Base-by-base conservation (phyloP, 805 yeast species). In the Zygotorulaspora sp. region DNA sequence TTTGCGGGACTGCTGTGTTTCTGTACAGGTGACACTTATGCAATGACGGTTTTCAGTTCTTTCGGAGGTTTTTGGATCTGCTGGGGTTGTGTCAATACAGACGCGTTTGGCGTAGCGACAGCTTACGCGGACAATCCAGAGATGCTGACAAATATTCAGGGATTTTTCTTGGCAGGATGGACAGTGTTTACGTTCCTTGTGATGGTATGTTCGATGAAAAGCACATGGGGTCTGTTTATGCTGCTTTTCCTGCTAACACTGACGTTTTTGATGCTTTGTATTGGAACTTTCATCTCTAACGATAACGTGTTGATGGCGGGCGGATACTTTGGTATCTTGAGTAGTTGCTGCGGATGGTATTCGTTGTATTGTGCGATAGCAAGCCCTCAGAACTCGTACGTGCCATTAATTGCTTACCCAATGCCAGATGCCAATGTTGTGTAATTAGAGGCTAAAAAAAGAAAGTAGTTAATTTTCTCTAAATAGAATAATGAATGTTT, bases 11-110 rank as follows among this genome's bases (percentile, higher is more conserved):
- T 82, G 70, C 76, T 83, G 74, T 86, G 83, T 61, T 71, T 81
- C 62, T 77, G 80, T n/a, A 68, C 76, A 27, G 88, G 83, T 50
- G 81, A 80, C 62, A 80, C 87, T 15, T 82, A 80, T 64, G 86
- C 86, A 62, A 84, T 80, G 49, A 71, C 82, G 19, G 64, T 65
- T 15, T 55, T 67, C 41, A 62, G 66, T 23, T 57, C 70, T 4
- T 67, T 64, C 48, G 90, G 85, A 41, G 89, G 86, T 3, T 82
- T 82, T 58, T 82, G 90, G 90, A 74, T 79, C 67, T 67, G 80
- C 18, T 82, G 77, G 68, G 88, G 80, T 43, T 83, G 83, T 21
- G 73, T 82, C 22, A 59, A 63, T 41, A 69, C 74, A 32, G 79
- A 78, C 32, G 72, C 74, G 53, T 79, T 78, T 55, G 78, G 78